Base-by-base conservation (phyloP, 371 early-diverging fungal genomes). In the Syncephalastrum monosporum region DNA sequence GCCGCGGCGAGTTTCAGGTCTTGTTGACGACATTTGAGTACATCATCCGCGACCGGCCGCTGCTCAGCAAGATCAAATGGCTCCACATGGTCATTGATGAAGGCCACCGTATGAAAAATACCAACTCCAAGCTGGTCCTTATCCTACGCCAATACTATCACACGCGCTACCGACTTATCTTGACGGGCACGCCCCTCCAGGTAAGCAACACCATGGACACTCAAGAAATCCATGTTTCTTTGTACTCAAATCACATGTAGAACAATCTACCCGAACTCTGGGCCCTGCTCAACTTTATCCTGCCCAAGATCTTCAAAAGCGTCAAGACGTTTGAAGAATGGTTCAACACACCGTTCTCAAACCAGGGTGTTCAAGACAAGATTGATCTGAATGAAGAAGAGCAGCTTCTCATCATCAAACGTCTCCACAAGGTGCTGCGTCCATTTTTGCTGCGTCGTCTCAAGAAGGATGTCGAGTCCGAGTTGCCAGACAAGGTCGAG, bases 101-200 rank as follows among this genome's bases (percentile, higher is more conserved):
- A 77, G 99, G 99, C 27, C 99, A 99, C 69, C 91, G 99, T 67
- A 91, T 99, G 88, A 99, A 99, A 79, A 99, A 99, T 68, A 75
- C 88, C 49, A 82, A 93, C 44, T 92, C 94, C 14, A 96, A 95
- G 68, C 82, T 98, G 50, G 87, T 94, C 15, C 63, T 72, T 15
- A 91, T 90, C 19, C 72, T 99, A 56, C 89, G 90, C 47, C 89
- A 91, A 61, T 86, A 83, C 69, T 95, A 99, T 69, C 77, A 80
- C 24, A 86, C 91, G 6, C 84, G 95, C 42, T 97, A 97, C 71
- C 90, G 99, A 25, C 81, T 99, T 24, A 94, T 99, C 66, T 77
- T 99, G 57, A 99, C 99, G 0, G 99, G 99, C 53, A 99, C 99
- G 1, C 99, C 99, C 1, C 75, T 99, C 44, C 99, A 99, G 79